These are phyloP conservation scores for Begonia peltatifolia DNA, from an alignment of 306 rosid genomes.

Conservation along the genomic window DNA sequence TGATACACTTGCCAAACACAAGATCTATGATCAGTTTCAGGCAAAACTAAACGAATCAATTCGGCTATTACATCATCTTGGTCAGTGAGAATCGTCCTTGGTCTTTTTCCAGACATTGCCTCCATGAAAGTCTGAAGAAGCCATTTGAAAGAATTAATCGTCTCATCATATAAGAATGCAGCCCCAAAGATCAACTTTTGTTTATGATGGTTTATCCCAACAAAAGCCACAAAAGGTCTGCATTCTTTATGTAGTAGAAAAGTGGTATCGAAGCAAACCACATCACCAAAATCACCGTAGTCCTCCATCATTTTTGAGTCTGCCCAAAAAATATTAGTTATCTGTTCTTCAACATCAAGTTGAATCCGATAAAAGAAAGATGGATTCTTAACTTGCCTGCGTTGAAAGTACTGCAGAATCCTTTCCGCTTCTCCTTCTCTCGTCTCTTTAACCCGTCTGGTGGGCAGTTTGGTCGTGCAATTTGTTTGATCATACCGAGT, in stretches of 20 bases:
- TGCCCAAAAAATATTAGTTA: slow-evolving; percentile 44
- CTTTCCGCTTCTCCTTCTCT: slow-evolving; percentile 33
- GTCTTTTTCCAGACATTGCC: slow-evolving; percentile 42
- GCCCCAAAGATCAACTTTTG: slow-evolving; percentile 40
- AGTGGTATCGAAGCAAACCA: slow-evolving; percentile 45
- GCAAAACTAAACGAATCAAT: slow-evolving; percentile 20
- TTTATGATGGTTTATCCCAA: slow-evolving; percentile 46
- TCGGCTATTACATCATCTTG: slow-evolving; percentile 25
- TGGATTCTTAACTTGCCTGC: slow-evolving; percentile 29
- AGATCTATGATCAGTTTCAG: slow-evolving; percentile 23
- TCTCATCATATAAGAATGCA: slow-evolving; percentile 34
- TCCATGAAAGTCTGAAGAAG: slow-evolving; percentile 27
- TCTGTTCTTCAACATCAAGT: slow-evolving; percentile 35
- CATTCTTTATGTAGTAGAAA: slow-evolving; percentile 25
- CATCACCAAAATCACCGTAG: slow-evolving; percentile 43
- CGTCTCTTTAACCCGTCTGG: slow-evolving; percentile 17
- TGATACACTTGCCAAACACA: slow-evolving; percentile 49
- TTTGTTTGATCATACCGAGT: slow-evolving; percentile 17
- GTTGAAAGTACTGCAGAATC: slow-evolving; percentile 28
- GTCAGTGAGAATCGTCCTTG: slow-evolving; percentile 39
- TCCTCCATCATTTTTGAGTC: slow-evolving; percentile 43
- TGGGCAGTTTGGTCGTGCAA: slow-evolving; percentile 27
- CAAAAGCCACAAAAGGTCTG: slow-evolving; percentile 29
- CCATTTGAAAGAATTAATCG: slow-evolving; percentile 42
- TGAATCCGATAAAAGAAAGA: slow-evolving; percentile 43